These are phyloP conservation scores for Barnettozyma sucrosica DNA, from an alignment of 805 yeast genomes.

Conservation along the genomic window DNA sequence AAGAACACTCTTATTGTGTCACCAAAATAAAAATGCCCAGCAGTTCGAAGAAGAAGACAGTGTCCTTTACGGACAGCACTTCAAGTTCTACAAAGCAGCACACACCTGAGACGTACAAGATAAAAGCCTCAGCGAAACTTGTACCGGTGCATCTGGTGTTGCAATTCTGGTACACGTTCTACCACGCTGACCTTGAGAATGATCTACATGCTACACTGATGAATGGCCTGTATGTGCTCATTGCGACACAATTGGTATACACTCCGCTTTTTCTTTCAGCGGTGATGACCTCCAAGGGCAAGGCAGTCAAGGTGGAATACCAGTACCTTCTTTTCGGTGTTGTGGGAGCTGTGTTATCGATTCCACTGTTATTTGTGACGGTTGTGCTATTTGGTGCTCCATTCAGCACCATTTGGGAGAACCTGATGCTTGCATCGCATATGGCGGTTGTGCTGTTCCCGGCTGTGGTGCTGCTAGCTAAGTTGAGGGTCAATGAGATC, in stretches of 20 bases:
- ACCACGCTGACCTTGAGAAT: background rate
- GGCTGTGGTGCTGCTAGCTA: constrained; percentile 57
- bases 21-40: background rate
- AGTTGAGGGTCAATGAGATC: constrained; percentile 32
- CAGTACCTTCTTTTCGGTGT: constrained; percentile 4
- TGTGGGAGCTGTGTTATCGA: background rate
- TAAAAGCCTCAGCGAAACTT: background rate
- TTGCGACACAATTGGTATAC: constrained; percentile 1
- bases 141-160: constrained; percentile 3
- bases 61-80: constrained; percentile 3
- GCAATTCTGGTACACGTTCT: background rate
- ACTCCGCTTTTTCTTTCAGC: background rate
- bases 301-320: constrained; percentile 5
- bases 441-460: constrained; percentile 52
- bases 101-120: background rate
- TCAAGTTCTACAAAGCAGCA: background rate
- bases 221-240: background rate
- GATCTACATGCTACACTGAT: background rate
- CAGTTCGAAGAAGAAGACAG: constrained; percentile 3
- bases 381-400: constrained; percentile 81
- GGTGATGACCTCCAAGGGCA: background rate
- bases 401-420: constrained; percentile 48
- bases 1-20: background rate
- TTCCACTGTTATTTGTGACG: constrained; percentile 20
- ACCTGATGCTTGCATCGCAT: constrained; percentile 57